phyloP scores from a whole-genome alignment of 345 rosid genomes.

The Linum lewisii region DNA sequence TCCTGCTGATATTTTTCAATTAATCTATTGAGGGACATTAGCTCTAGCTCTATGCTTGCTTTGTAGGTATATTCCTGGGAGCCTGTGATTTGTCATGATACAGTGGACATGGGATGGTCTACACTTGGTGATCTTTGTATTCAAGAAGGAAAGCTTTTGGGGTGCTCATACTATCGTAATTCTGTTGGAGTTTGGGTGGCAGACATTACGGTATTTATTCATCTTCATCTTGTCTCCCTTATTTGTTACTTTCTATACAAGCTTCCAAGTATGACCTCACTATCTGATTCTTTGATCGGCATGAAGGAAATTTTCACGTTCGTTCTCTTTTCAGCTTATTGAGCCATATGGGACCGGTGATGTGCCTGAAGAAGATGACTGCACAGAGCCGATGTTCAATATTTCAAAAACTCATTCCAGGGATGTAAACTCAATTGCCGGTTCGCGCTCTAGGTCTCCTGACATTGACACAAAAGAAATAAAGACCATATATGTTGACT shows the following conservation, averaged over 20 bases:
- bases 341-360: conserved; percentile 62
- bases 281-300: conserved; percentile 9
- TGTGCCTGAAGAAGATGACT: conserved; percentile 32
- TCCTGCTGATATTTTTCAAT: conserved; percentile 5
- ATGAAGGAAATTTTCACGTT: background rate
- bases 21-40: conserved; percentile 8
- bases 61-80: conserved; percentile 97
- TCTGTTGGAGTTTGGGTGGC: conserved; percentile 90
- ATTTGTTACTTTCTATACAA: background rate
- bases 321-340: conserved; percentile 42
- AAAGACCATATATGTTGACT: conserved; percentile 87
- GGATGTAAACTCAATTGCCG: conserved; percentile 26
- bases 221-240: background rate
- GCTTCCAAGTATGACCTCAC: conserved; percentile 7
- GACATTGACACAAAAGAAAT: conserved; percentile 70
- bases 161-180: conserved; percentile 71
- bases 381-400: conserved; percentile 34
- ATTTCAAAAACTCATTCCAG: conserved; percentile 36
- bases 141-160: conserved; percentile 76
- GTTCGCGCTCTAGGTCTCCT: conserved; percentile 43
- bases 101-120: conserved; percentile 90
- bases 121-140: conserved; percentile 82
- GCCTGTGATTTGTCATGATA: conserved; percentile 80
- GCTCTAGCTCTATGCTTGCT: conserved; percentile 13
- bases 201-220: conserved; percentile 49